phyloP scores from a whole-genome alignment of 768 basidiomycete genomes.

The Leccinum arenicola region DNA sequence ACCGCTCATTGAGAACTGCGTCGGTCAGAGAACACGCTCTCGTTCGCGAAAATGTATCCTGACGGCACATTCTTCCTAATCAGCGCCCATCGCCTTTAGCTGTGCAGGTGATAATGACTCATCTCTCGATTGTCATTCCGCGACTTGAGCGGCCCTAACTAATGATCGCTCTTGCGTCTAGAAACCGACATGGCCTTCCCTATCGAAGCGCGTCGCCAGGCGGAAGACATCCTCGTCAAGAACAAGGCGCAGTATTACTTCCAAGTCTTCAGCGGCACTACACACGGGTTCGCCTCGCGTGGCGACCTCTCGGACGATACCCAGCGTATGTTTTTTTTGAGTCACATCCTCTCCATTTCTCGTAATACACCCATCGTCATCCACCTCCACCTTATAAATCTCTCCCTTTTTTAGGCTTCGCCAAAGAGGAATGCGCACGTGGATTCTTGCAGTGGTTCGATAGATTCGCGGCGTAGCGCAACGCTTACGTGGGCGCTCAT shows the following conservation, averaged over 20 bases:
- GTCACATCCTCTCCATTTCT: neutral
- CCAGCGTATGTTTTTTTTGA: constrained; percentile 17
- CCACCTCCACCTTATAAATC: neutral
- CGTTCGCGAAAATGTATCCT: neutral
- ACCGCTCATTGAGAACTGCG: constrained; percentile 45
- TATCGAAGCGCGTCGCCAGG: constrained; percentile 46
- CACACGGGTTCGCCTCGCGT: constrained; percentile 37
- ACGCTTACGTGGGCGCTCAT: neutral
- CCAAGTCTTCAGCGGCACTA: constrained; percentile 50
- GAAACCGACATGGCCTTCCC: constrained; percentile 59
- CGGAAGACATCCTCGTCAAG: constrained; percentile 54
- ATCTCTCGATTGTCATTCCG: neutral
- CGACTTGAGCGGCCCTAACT: neutral
- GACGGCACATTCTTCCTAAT: neutral
- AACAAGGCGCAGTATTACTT: constrained; percentile 52
- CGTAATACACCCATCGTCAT: neutral
- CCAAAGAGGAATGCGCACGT: constrained; percentile 56
- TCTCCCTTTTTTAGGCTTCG: constrained; percentile 43
- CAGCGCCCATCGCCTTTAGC: constrained; percentile 53
- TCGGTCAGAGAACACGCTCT: constrained; percentile 35
- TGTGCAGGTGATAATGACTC: constrained; percentile 45
- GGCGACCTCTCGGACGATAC: constrained; percentile 27
- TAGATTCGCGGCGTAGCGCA: constrained; percentile 35
- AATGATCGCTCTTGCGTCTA: constrained; percentile 13
- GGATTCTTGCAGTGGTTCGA: constrained; percentile 51